Percentiles rank a stretch among this genome's conserved stretches.
Evolutionary conservation across 2,329 filamentous ascomycete genomes (phyloP).

Genomic region (Botryosphaeria dothidea): DNA sequence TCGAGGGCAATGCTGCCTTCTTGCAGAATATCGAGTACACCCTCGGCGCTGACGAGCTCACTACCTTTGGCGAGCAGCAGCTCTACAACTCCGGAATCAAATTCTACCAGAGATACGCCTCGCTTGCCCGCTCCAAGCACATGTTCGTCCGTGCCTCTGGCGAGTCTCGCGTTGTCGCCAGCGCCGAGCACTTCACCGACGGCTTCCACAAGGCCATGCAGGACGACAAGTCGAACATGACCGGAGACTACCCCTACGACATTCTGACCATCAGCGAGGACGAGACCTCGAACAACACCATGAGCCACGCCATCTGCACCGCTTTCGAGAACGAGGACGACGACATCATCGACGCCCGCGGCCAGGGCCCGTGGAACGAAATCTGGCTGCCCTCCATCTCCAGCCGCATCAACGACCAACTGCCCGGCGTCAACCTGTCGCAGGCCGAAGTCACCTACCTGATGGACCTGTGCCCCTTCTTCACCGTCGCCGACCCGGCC

Average conservation of each 20-base stretch:
- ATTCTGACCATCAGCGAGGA: constrained; percentile 72
- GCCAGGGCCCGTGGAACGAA: constrained; percentile 58
- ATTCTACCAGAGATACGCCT: constrained; percentile 72
- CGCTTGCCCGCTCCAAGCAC: constrained; percentile 57
- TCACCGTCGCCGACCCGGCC: constrained; percentile 65
- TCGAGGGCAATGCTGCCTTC: constrained; percentile 66
- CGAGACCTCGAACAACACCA: constrained; percentile 72
- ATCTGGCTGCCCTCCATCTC: constrained; percentile 69
- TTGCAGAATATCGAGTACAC: constrained; percentile 70
- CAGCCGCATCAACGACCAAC: constrained; percentile 66
- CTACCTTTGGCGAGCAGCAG: constrained; percentile 66
- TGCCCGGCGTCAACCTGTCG: constrained; percentile 68
- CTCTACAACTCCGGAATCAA: constrained; percentile 73
- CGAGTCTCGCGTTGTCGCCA: constrained; percentile 70
- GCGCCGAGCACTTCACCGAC: constrained; percentile 72
- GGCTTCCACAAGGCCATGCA: constrained; percentile 59
- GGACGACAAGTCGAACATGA: constrained; percentile 36
- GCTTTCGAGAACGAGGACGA: constrained; percentile 66
- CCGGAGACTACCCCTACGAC: constrained; percentile 48
- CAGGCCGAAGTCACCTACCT: constrained; percentile 65
- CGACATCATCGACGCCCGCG: constrained; percentile 48
- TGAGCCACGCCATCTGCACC: constrained; percentile 72
- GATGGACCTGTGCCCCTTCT: constrained; percentile 89
- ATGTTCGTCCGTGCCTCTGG: constrained; percentile 75
- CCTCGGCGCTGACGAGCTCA: constrained; percentile 70